Conservation (phyloP, 257 asterid genomes). For the Euphrasia confusa region DNA sequence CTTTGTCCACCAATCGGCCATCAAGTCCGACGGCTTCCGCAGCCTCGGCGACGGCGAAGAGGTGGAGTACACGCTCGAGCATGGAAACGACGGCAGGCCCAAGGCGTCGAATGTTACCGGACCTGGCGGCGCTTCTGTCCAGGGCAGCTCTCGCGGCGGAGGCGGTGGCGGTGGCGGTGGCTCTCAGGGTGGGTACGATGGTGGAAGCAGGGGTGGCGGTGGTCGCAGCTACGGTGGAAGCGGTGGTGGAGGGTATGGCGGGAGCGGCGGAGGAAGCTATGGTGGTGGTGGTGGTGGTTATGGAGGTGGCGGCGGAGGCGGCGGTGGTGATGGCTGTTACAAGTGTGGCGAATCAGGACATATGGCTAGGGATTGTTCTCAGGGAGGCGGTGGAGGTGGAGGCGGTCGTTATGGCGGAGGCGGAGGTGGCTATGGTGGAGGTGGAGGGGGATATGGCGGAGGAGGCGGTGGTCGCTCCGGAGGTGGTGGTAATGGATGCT, state of each 20-base stretch:
- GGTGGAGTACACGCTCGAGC: slow-evolving; percentile 41
- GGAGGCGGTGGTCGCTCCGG: slow-evolving; percentile 19
- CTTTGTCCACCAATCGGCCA: slow-evolving; percentile 74
- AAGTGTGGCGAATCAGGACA: slow-evolving; percentile 40
- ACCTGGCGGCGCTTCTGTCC: slow-evolving; percentile 45
- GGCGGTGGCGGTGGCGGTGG: neutral
- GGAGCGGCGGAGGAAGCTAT: slow-evolving; percentile 25
- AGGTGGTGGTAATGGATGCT: slow-evolving; percentile 26
- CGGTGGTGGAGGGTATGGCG: neutral
- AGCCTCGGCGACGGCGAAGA: slow-evolving; percentile 65
- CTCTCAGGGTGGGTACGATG: slow-evolving; percentile 29
- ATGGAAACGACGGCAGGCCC: slow-evolving; percentile 50
- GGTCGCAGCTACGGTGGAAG: slow-evolving; percentile 27
- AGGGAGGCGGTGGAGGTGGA: slow-evolving; percentile 30
- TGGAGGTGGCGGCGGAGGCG: slow-evolving; percentile 21
- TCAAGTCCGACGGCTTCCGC: slow-evolving; percentile 65
- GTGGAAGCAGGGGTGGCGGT: slow-evolving; percentile 30
- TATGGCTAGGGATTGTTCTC: slow-evolving; percentile 37
- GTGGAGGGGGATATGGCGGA: slow-evolving; percentile 28
- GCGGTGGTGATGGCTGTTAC: slow-evolving; percentile 29
- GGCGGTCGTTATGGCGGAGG: slow-evolving; percentile 30
- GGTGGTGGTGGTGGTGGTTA: slow-evolving; percentile 18
- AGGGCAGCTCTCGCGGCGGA: slow-evolving; percentile 45
- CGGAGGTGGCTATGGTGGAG: slow-evolving; percentile 20
- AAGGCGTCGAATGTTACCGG: slow-evolving; percentile 62